Evolutionary conservation across 495 filamentous ascomycete genomes (phyloP).

Genomic region (Trichodelitschia bisporula): DNA sequence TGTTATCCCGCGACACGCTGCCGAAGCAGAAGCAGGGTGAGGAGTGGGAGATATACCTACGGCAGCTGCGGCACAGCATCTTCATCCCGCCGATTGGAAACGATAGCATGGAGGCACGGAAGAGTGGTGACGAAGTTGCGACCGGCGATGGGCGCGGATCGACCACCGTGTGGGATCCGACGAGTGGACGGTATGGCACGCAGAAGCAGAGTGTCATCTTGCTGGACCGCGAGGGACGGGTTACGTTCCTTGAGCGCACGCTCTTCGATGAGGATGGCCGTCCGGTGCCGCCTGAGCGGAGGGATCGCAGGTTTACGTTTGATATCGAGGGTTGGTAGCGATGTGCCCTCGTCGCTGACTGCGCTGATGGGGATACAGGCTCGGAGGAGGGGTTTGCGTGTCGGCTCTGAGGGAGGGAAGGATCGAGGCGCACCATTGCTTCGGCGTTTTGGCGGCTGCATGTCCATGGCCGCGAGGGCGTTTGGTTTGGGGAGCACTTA

Average conservation of each 20-base stretch:
- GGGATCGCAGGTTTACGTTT: slow-evolving; percentile 39
- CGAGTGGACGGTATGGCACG: slow-evolving; percentile 61
- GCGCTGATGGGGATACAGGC: no score
- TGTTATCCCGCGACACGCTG: slow-evolving; percentile 50
- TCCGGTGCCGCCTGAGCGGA: slow-evolving; percentile 29
- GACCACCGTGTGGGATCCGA: slow-evolving; percentile 12
- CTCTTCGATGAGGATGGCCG: slow-evolving; percentile 46
- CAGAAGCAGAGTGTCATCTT: slow-evolving; percentile 77
- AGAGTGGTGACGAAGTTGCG: slow-evolving; percentile 28
- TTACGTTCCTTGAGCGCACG: slow-evolving; percentile 64
- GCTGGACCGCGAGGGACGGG: slow-evolving; percentile 45
- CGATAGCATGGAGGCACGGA: slow-evolving; percentile 14
- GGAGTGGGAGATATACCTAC: slow-evolving; percentile 43
- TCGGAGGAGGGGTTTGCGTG: no score
- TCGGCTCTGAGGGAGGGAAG: no score
- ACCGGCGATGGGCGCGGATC: slow-evolving; percentile 17
- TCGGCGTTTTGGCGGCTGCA: no score
- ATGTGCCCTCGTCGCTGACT: background rate
- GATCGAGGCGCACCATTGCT: no score
- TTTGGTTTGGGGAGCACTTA: no score
- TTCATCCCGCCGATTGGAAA: slow-evolving; percentile 58
- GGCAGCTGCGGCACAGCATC: slow-evolving; percentile 48
- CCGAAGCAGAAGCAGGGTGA: slow-evolving; percentile 30
- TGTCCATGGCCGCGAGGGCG: no score
- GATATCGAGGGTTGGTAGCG: slow-evolving; percentile 24